phyloP scores from a whole-genome alignment of 2,329 filamentous ascomycete genomes.

The Talaromyces rugulosus region DNA sequence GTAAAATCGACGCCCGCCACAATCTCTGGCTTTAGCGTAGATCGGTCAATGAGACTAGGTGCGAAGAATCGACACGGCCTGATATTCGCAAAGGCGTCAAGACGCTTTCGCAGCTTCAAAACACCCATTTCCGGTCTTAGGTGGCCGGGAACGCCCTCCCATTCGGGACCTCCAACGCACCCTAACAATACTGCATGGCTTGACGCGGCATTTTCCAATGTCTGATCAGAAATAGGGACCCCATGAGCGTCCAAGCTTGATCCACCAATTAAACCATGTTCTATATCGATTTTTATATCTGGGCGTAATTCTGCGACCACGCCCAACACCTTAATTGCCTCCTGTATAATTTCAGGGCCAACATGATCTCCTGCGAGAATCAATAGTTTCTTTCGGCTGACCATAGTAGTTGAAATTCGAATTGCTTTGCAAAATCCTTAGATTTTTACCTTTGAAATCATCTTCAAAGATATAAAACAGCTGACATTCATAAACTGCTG shows the following conservation, averaged over 20 bases:
- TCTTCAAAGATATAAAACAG: background rate
- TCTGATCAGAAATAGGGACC: slow-evolving; percentile 66
- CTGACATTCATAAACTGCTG: background rate
- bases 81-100: slow-evolving; percentile 50
- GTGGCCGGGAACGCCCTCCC: slow-evolving; percentile 62
- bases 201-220: slow-evolving; percentile 67
- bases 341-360: slow-evolving; percentile 5
- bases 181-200: slow-evolving; percentile 79
- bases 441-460: background rate
- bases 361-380: slow-evolving; percentile 7
- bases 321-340: slow-evolving; percentile 1
- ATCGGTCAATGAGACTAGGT: slow-evolving; percentile 30
- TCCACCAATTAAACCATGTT: slow-evolving; percentile 61
- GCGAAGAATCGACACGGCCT: slow-evolving; percentile 47
- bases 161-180: slow-evolving; percentile 82
- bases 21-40: slow-evolving; percentile 44
- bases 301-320: slow-evolving; percentile 1
- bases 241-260: slow-evolving; percentile 76
- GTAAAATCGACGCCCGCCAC: slow-evolving; percentile 47
- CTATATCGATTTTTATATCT: slow-evolving; percentile 2
- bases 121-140: slow-evolving; percentile 73
- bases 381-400: background rate
- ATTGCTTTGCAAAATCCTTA: background rate
- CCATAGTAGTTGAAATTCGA: slow-evolving; percentile 1
- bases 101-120: slow-evolving; percentile 63